These are phyloP conservation scores for Eutypella sp. DNA, from an alignment of 2,329 filamentous ascomycete species.

Conservation along the genomic window DNA sequence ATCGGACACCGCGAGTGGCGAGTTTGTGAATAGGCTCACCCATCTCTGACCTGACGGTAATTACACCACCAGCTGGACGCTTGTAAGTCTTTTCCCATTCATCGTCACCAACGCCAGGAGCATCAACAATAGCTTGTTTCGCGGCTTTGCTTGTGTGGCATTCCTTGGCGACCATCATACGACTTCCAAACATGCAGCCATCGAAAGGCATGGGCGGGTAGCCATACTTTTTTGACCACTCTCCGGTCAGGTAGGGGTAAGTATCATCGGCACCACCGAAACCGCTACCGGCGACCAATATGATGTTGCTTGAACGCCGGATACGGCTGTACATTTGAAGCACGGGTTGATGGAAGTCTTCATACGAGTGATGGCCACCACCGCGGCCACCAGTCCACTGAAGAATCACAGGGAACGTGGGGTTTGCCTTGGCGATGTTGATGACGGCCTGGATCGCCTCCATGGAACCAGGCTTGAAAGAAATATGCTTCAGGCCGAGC, in stretches of 20 bases:
- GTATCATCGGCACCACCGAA: constrained; percentile 88
- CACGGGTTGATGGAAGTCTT: constrained; percentile 92
- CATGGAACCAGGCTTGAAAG: constrained; percentile 87
- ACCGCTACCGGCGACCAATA: constrained; percentile 84
- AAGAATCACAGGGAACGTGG: constrained; percentile 83
- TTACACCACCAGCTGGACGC: constrained; percentile 83
- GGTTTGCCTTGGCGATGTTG: constrained; percentile 92
- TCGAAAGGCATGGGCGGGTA: constrained; percentile 94
- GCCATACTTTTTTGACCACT: constrained; percentile 81
- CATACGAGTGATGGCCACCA: constrained; percentile 89
- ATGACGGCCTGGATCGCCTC: constrained; percentile 86
- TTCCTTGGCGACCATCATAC: constrained; percentile 94
- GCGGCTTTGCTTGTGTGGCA: constrained; percentile 81
- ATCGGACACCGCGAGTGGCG: constrained; percentile 88
- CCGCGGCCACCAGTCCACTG: constrained; percentile 95
- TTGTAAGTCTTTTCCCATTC: constrained; percentile 95
- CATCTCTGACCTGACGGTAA: constrained; percentile 98
- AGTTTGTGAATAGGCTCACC: constrained; percentile 99
- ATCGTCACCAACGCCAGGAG: constrained; percentile 72
- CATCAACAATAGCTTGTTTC: constrained; percentile 86
- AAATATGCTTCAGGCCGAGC: constrained; percentile 85
- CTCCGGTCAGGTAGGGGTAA: constrained; percentile 85
- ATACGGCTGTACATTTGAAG: constrained; percentile 88
- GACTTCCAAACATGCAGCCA: constrained; percentile 83
- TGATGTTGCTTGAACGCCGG: constrained; percentile 78